Percentiles rank a stretch among this genome's conserved stretches.
Evolutionary conservation across 306 rosid species (phyloP).

Genomic region (Cyclanthera cordifolia): DNA sequence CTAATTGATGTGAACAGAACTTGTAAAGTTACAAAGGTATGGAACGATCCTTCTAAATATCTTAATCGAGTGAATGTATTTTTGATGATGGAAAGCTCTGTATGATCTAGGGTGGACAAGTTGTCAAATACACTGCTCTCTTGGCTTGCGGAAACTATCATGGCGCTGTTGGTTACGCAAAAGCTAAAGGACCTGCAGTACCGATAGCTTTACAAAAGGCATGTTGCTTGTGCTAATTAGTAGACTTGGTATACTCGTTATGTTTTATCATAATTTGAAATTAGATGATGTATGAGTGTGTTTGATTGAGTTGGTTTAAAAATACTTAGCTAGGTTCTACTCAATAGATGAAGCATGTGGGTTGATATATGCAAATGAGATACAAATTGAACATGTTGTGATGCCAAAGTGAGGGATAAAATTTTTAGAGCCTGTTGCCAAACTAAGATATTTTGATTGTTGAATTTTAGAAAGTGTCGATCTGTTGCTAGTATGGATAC

Average conservation of each 20-base stretch:
- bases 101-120: conserved; percentile 69
- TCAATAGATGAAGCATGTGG: not conserved
- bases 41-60: conserved; percentile 13
- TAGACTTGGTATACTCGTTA: not conserved
- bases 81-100: conserved; percentile 17
- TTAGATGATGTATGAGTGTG: not conserved
- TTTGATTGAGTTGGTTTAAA: conserved; percentile 4
- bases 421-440: too few relatives aligned
- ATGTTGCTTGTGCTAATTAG: conserved; percentile 16
- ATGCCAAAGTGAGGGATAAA: not conserved
- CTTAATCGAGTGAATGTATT: not conserved
- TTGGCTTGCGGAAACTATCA: conserved; percentile 89
- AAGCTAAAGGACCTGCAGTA: conserved; percentile 84
- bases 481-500: too few relatives aligned
- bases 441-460: too few relatives aligned
- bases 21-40: conserved; percentile 89
- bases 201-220: conserved; percentile 85
- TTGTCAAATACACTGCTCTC: conserved; percentile 67
- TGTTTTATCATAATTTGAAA: not conserved
- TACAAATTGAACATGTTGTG: not conserved
- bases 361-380: not conserved
- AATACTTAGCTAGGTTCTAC: not conserved
- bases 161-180: conserved; percentile 80
- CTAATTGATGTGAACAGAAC: conserved; percentile 82
- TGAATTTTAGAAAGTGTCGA: too few relatives aligned